Base-by-base conservation (phyloP, 2,329 filamentous ascomycete species). In the Apiospora saccharicola region DNA sequence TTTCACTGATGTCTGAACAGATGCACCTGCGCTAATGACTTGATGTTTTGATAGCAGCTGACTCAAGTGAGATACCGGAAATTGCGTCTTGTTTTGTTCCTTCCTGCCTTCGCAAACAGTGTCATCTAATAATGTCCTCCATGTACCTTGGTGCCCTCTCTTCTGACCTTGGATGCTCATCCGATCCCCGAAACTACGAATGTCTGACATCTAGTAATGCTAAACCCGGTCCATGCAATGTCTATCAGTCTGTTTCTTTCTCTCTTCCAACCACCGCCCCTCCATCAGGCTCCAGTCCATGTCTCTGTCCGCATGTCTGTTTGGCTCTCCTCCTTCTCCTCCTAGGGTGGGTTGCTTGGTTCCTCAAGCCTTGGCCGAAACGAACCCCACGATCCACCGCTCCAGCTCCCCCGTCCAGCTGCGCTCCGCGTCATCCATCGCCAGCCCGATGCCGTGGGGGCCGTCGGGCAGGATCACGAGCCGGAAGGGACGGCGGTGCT, bases 381-480 rank as follows among this genome's bases (percentile, higher is more conserved):
- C 49, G 43, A 72, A 78, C 22, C 71, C 74, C 51, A 74, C 71
- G 68, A 80, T 70, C 76, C 78, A 80, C 30, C 78, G 73, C 43
- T 77, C 77, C 12, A 81, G 71, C 70, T 80, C 78, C 1, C 71
- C 71, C 16, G 76, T 79, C 79, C 79, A 81, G 53, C 70, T 75
- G 5, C 74, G 70, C 70, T 73, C 70, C 4, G 74, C 73, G 22
- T 80, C 76, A 5, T 73, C 76, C 0, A 79, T 67, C 3, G 76
- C 78, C 19, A 80, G 69, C 0, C 77, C 78, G 8, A 79, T 30
- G 4, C 79, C 80, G 44, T 80, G 79, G 12, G 75, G 74, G 3
- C 79, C 79, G 37, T 78, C 75, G 0, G 80, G 78, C 14, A 79
- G 71, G n/a, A 81, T 69, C n/a, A 79, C 70, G 10, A 79, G 51